Conservation (phyloP, 2,329 filamentous ascomycete genomes). For the Colletotrichum paranaense region DNA sequence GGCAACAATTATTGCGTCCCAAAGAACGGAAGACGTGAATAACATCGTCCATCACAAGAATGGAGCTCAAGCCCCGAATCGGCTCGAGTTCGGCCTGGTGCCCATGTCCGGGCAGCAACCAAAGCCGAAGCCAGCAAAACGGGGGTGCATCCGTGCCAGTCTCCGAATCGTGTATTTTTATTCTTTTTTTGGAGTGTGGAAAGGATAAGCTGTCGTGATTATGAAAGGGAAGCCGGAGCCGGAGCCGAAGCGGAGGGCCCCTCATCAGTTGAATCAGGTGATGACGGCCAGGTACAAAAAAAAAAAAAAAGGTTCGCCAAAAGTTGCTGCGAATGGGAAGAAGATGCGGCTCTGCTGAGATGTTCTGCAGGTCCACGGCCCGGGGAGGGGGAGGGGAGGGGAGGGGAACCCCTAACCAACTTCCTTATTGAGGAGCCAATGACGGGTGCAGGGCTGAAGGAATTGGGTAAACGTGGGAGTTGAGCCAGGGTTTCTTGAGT, state of each 20-base stretch:
- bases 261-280: neutral
- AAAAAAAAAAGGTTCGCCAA: slow-evolving; percentile 2
- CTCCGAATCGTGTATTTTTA: neutral
- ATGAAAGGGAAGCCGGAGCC: neutral
- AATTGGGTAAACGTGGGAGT: neutral
- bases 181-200: neutral
- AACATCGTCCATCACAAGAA: neutral
- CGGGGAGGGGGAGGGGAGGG: too few species aligned
- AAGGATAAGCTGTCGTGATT: neutral
- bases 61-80: neutral
- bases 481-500: neutral
- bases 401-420: slow-evolving; percentile 6
- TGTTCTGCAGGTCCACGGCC: slow-evolving; percentile 1
- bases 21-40: neutral
- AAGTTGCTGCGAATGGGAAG: slow-evolving; percentile 6
- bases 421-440: slow-evolving; percentile 1
- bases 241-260: neutral
- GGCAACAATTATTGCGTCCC: too few species aligned
- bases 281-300: neutral
- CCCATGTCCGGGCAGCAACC: neutral
- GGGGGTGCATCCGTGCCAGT: neutral
- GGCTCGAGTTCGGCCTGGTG: neutral
- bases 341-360: slow-evolving; percentile 19
- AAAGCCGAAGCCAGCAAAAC: neutral
- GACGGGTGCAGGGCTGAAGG: neutral